Conservation (phyloP, 2,329 filamentous ascomycete genomes). For the Trichoderma polysporum region DNA sequence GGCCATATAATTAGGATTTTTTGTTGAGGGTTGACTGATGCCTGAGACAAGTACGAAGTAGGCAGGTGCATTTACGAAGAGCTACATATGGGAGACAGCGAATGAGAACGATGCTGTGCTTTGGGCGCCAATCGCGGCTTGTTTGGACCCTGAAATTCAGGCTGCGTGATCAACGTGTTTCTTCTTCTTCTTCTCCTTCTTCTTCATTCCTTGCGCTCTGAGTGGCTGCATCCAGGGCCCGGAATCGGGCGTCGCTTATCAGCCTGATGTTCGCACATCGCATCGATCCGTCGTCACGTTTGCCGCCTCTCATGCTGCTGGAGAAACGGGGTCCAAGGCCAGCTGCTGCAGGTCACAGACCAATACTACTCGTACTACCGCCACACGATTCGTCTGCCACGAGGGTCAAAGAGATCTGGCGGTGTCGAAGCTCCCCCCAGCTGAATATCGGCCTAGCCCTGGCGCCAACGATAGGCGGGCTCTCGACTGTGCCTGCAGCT, state of each 20-base stretch:
- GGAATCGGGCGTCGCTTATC: neutral
- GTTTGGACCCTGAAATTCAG: neutral
- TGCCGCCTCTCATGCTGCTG: neutral
- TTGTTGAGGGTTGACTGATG: neutral
- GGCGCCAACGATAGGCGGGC: neutral
- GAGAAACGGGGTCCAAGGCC: neutral
- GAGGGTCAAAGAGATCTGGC: slow-evolving; percentile 22
- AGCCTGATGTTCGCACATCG: slow-evolving; percentile 14
- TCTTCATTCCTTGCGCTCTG: neutral
- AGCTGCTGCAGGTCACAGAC: slow-evolving; percentile 9
- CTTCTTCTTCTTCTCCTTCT: no score
- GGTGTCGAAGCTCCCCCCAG: slow-evolving; percentile 10
- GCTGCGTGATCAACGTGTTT: neutral
- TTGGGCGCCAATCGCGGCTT: slow-evolving; percentile 6
- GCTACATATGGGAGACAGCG: neutral
- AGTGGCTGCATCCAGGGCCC: neutral
- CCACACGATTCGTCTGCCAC: neutral
- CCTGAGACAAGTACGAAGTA: neutral
- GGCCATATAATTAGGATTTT: neutral
- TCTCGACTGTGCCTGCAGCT: slow-evolving; percentile 6
- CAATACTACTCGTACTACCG: neutral
- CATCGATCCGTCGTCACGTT: slow-evolving; percentile 9
- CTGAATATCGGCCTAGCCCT: slow-evolving; percentile 5
- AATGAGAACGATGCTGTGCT: neutral
- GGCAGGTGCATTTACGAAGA: neutral